Conservation (phyloP, 495 filamentous ascomycete genomes). For the Xylaria intraflava region DNA sequence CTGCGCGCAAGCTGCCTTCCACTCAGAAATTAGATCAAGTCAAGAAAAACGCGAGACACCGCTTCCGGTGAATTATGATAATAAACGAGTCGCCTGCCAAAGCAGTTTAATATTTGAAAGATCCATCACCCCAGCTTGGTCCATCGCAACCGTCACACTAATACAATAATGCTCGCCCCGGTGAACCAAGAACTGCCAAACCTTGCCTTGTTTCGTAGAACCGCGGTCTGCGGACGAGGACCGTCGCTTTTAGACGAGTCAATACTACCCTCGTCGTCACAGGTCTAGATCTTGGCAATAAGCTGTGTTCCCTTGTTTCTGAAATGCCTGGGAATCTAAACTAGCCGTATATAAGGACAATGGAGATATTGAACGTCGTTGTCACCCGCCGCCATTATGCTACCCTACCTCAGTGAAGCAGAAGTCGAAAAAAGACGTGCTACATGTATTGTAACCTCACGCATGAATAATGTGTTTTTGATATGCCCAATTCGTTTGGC, state of each 20-base stretch:
- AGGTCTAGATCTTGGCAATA: not conserved
- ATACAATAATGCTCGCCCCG: not conserved
- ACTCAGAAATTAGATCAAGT: too few species aligned
- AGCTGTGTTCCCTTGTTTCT: constrained; percentile 1
- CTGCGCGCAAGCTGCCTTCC: too few species aligned
- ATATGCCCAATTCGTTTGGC: too few species aligned
- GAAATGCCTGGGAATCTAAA: not conserved
- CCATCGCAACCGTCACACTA: not conserved
- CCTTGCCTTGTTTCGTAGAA: too few species aligned
- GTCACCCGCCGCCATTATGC: not conserved
- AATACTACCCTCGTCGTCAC: not conserved
- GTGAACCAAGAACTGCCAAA: not conserved
- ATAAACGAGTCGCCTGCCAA: not conserved
- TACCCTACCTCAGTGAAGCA: not conserved
- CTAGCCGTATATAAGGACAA: not conserved
- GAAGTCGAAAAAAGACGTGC: not conserved
- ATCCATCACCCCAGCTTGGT: constrained; percentile 2
- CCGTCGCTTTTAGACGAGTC: not conserved
- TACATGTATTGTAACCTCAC: too few species aligned
- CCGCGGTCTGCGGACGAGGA: not conserved
- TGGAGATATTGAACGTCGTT: not conserved
- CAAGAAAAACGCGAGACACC: too few species aligned
- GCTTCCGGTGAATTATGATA: too few species aligned
- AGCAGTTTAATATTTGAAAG: constrained; percentile 1
- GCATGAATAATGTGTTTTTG: too few species aligned